Conservation (phyloP, 169 alveolate genomes). For the Plasmodium sp. region DNA sequence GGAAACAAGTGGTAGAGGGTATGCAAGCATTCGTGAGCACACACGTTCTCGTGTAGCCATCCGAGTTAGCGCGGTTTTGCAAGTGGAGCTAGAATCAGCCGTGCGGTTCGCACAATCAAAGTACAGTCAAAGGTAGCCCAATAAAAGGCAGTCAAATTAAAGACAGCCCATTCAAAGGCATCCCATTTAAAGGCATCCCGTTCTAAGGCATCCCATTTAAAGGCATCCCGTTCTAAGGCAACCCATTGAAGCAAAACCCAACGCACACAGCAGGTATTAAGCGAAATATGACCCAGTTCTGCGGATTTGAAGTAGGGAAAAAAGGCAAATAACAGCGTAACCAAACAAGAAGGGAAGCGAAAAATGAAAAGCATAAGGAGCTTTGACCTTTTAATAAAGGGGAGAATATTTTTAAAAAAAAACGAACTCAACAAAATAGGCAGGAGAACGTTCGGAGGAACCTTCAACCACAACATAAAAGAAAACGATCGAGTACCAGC, state of each 20-base stretch:
- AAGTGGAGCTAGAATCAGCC: background rate
- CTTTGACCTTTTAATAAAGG: slow-evolving; percentile 11
- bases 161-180: background rate
- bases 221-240: background rate
- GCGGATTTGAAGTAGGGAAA: background rate
- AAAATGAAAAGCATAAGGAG: slow-evolving; percentile 47
- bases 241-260: background rate
- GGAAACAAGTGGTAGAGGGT: background rate
- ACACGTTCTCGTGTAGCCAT: background rate
- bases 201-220: background rate
- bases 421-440: slow-evolving; percentile 33
- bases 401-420: slow-evolving; percentile 16
- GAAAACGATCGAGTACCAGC: slow-evolving; percentile 83
- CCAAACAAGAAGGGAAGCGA: background rate
- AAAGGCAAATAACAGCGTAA: background rate
- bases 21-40: background rate
- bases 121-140: background rate
- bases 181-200: background rate
- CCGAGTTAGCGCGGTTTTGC: background rate
- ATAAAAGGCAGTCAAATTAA: no score
- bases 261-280: background rate
- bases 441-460: slow-evolving; percentile 77
- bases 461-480: slow-evolving; percentile 80
- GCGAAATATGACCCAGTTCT: background rate
- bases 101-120: background rate